These are phyloP conservation scores for Tulasnella sp. DNA, from an alignment of 768 basidiomycete species.

Conservation along the genomic window DNA sequence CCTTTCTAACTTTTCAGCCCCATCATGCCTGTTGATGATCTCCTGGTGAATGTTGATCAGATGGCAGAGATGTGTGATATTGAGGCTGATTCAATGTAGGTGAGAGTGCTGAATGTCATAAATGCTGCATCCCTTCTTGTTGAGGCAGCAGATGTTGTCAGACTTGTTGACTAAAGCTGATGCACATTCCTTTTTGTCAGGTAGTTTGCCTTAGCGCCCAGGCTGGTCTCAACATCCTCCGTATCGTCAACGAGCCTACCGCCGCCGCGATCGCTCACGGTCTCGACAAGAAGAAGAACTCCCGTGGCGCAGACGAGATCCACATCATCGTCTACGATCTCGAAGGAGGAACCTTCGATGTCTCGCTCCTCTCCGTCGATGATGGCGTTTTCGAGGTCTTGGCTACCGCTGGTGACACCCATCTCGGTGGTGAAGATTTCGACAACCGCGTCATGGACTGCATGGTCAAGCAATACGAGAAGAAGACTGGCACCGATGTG, in stretches of 20 bases:
- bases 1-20: no score
- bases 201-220: no score
- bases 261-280: constrained; percentile 97
- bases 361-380: constrained; percentile 89
- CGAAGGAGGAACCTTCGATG: constrained; percentile 97
- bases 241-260: constrained; percentile 96
- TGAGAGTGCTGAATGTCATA: no score
- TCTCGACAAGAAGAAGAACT: constrained; percentile 70
- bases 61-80: no score
- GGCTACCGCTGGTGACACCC: constrained; percentile 96
- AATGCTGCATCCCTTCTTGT: no score
- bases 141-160: no score
- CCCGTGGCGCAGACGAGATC: constrained; percentile 55
- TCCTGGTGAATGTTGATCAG: no score
- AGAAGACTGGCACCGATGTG: constrained; percentile 30
- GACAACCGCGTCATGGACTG: constrained; percentile 34
- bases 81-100: no score
- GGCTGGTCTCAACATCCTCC: constrained; percentile 88
- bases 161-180: no score
- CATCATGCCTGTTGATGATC: no score
- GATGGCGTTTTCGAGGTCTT: constrained; percentile 98
- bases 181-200: no score
- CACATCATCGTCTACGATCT: constrained; percentile 98
- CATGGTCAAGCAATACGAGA: constrained; percentile 31
- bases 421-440: constrained; percentile 77